These are phyloP conservation scores for Xerocomus amazonicus DNA, from an alignment of 1,284 basidiomycete genomes.

Conservation along the genomic window DNA sequence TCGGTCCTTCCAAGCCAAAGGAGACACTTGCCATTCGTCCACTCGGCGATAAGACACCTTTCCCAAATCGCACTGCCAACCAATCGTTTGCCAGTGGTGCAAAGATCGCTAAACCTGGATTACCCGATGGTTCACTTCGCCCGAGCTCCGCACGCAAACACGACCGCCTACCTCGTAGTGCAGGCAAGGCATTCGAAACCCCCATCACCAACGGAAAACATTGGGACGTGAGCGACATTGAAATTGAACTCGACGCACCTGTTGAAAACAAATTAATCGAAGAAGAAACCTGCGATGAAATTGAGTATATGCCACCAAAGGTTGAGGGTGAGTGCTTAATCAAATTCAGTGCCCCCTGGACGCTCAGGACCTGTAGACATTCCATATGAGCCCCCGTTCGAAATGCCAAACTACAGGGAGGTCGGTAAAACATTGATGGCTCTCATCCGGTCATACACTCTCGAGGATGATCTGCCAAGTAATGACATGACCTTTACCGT, in stretches of 20 bases:
- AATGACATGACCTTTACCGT: constrained; percentile 25
- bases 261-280: constrained; percentile 37
- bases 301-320: constrained; percentile 77
- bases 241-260: constrained; percentile 39
- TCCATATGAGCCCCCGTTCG: constrained; percentile 51
- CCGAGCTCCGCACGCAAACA: constrained; percentile 65
- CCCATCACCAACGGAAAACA: constrained; percentile 63
- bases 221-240: constrained; percentile 70
- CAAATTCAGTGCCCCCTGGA: not conserved
- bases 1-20: constrained; percentile 25
- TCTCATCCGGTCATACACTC: constrained; percentile 39
- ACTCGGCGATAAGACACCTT: constrained; percentile 54
- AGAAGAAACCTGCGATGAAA: constrained; percentile 55
- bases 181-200: constrained; percentile 54
- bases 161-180: constrained; percentile 42
- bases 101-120: constrained; percentile 33
- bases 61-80: constrained; percentile 49
- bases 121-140: constrained; percentile 37
- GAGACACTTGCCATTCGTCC: constrained; percentile 39
- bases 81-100: constrained; percentile 25
- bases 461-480: constrained; percentile 36
- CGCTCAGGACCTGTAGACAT: constrained; percentile 36
- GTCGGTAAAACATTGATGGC: constrained; percentile 46
- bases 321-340: constrained; percentile 47
- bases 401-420: constrained; percentile 53